Evolutionary conservation across 2,329 filamentous ascomycete species (phyloP), one percentile per base, ranked within the genome.

Genomic region (Colletotrichum camelliae): DNA sequence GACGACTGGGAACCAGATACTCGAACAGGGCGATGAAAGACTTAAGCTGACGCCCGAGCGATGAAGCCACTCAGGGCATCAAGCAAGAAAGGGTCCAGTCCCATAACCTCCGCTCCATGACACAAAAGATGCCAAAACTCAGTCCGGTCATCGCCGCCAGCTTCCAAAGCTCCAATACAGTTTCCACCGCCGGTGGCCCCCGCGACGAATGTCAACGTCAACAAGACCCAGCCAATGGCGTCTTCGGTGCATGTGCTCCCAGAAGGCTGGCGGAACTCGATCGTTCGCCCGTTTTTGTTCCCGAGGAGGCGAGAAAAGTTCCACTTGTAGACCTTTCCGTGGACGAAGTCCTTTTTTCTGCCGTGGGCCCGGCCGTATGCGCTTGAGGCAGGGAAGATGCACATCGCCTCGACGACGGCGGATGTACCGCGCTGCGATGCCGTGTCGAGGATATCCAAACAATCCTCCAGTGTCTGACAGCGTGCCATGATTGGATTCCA

Each of bases 261-360:
- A 4, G 82, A 80, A 15, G 83, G 78, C 80, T 86, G 84, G 4
- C 85, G 81, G 65, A 83, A 86, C 78, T 86, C 84, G 27, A 86
- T 84, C 7, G 82, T 83, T n/a, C 78, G 75, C 7, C 77, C 76
- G 1, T 64, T 67, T 2, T 76, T 74, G 8, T 69, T 60, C 10
- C 75, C 43, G 39, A 83, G 52, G 57, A 85, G 79, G 2, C 81
- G 80, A 1, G 81, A 79, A 67, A 86, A 82, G 66, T 86, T 82
- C 85, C 85, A 86, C 80, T 85, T 86, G 78, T 84, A 86, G 35
- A 84, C 82, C 70, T 85, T 85, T 15, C 84, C 84, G 57, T 83
- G 80, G 27, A 86, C 78, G 74, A 85, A 85, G 69, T 84, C 81
- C 48, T 79, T 75, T 61, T 79, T 81, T 72, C 79, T 79, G 13